Percentiles rank a stretch among this genome's conserved stretches.
These are phyloP conservation scores for Fusarium albidum DNA, from an alignment of 2,329 filamentous ascomycete genomes.

Conservation along the genomic window DNA sequence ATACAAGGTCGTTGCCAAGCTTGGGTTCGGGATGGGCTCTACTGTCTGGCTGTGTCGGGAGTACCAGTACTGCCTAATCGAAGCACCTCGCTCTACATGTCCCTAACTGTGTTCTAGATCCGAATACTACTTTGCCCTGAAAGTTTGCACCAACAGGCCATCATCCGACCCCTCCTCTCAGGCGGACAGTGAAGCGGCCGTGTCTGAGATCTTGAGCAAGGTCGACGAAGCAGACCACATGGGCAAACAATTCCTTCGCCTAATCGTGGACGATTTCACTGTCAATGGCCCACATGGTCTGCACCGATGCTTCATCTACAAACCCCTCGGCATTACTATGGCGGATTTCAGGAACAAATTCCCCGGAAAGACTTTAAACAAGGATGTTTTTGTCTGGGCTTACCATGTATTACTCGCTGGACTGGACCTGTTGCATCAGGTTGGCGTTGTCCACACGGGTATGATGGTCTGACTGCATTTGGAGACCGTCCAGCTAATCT, in stretches of 20 bases:
- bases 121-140: background rate
- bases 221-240: background rate
- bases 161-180: too few species aligned
- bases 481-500: background rate
- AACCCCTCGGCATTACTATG: background rate
- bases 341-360: background rate
- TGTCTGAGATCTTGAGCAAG: too few species aligned
- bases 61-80: too few species aligned
- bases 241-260: background rate
- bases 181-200: too few species aligned
- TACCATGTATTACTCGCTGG: background rate
- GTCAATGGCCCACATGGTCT: background rate
- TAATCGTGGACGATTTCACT: background rate
- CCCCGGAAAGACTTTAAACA: background rate
- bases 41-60: slow-evolving; percentile 2
- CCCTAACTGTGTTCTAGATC: too few species aligned
- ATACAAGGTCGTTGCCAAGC: background rate
- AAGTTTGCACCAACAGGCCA: background rate
- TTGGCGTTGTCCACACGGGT: background rate
- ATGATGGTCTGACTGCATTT: too few species aligned
- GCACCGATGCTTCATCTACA: background rate
- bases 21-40: background rate
- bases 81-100: too few species aligned
- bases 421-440: background rate
- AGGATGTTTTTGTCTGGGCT: background rate